Evolutionary conservation across 176 grass and related monocot genomes (phyloP).

Genomic region (Puya raimondii): DNA sequence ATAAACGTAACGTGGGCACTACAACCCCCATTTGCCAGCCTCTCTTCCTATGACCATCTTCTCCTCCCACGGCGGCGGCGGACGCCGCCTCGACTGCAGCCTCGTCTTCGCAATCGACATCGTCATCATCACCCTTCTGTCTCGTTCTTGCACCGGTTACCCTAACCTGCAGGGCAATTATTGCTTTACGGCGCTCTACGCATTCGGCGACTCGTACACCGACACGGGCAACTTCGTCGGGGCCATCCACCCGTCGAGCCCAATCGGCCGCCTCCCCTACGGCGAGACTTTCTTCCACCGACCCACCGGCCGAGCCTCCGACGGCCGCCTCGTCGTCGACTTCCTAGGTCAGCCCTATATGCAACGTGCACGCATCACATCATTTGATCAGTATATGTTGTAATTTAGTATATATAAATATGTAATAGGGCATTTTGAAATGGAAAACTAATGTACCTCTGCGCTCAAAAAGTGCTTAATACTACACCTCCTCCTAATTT

Average conservation of each 20-base stretch:
- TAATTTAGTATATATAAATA: too few relatives aligned
- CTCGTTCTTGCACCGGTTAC: not conserved
- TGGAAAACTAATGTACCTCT: too few relatives aligned
- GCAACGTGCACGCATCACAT: too few relatives aligned
- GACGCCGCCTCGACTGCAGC: too few relatives aligned
- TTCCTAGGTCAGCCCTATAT: slow-evolving; percentile 48
- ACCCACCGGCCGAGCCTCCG: slow-evolving; percentile 52
- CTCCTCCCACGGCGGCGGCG: too few relatives aligned
- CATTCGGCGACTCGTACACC: slow-evolving; percentile 79
- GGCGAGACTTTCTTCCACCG: slow-evolving; percentile 58
- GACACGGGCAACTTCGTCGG: slow-evolving; percentile 71
- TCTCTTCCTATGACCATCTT: too few relatives aligned
- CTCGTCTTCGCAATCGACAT: not conserved
- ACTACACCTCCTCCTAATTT: too few relatives aligned
- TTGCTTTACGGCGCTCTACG: slow-evolving; percentile 71
- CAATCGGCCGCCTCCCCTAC: slow-evolving; percentile 38
- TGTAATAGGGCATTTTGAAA: too few relatives aligned
- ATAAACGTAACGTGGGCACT: too few relatives aligned
- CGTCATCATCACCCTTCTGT: not conserved
- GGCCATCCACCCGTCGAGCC: slow-evolving; percentile 4
- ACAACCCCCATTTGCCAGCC: too few relatives aligned
- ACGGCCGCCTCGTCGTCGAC: slow-evolving; percentile 80
- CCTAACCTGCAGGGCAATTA: not conserved
- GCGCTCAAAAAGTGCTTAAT: too few relatives aligned
- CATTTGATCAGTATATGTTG: too few relatives aligned